These are phyloP conservation scores for Solidago caesia DNA, from an alignment of 129 eudicot species.

Conservation along the genomic window DNA sequence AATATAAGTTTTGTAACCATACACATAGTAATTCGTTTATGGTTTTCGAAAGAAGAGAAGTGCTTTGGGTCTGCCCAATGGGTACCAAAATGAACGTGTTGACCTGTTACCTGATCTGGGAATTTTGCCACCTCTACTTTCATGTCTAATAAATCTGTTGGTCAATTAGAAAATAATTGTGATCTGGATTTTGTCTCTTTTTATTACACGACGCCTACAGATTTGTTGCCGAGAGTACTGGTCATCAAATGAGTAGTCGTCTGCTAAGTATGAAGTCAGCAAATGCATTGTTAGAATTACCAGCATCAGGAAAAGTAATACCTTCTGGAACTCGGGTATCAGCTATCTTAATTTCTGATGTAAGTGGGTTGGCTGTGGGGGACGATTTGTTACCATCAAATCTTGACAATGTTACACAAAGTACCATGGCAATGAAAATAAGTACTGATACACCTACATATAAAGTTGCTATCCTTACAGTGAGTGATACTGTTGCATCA, in stretches of 20 bases:
- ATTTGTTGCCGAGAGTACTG: slow-evolving; percentile 96
- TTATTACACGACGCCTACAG: slow-evolving; percentile 39
- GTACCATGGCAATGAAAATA: slow-evolving; percentile 22
- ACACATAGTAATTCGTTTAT: neutral
- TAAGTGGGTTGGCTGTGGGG: slow-evolving; percentile 35
- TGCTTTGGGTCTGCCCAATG: neutral
- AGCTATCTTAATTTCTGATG: slow-evolving; percentile 64
- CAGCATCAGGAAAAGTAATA: slow-evolving; percentile 50
- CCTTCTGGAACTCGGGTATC: slow-evolving; percentile 59
- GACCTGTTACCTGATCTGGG: neutral
- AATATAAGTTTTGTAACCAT: neutral
- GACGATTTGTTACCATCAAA: slow-evolving; percentile 26
- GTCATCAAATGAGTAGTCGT: slow-evolving; percentile 84
- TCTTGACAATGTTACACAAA: slow-evolving; percentile 22
- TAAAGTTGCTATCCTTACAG: slow-evolving; percentile 86
- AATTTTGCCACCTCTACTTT: neutral
- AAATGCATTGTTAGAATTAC: slow-evolving; percentile 78
- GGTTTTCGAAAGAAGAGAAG: neutral
- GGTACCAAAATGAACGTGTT: neutral
- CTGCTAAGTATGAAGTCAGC: slow-evolving; percentile 95
- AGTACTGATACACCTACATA: slow-evolving; percentile 30
- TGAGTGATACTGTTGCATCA: slow-evolving; percentile 89
- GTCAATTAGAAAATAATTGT: slow-evolving; percentile 8
- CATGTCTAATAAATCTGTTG: slow-evolving; percentile 12
- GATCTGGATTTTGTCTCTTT: slow-evolving; percentile 3